Percentiles rank a stretch among this genome's conserved stretches.
phyloP scores from a whole-genome alignment of 2,329 filamentous ascomycete species.

The Hypoxylon sp. region DNA sequence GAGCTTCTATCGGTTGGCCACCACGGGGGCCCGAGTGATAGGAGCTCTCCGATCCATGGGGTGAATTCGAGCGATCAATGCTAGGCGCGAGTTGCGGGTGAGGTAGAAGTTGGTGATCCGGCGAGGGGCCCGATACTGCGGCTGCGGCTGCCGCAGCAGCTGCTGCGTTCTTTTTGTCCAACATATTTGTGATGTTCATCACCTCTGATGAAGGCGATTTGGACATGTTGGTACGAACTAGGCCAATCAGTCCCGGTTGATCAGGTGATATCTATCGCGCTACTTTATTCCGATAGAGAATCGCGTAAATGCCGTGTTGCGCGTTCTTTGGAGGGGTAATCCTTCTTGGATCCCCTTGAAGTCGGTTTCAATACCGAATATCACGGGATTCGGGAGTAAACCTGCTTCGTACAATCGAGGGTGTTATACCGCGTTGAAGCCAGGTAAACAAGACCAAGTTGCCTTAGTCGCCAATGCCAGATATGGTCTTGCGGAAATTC shows the following conservation, averaged over 20 bases:
- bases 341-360: background rate
- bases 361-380: background rate
- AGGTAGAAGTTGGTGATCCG: slow-evolving; percentile 49
- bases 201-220: slow-evolving; percentile 53
- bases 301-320: slow-evolving; percentile 13
- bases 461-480: background rate
- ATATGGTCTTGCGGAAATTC: background rate
- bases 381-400: background rate
- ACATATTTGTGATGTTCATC: slow-evolving; percentile 55
- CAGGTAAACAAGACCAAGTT: slow-evolving; percentile 4
- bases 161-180: slow-evolving; percentile 53
- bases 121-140: slow-evolving; percentile 38
- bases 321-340: slow-evolving; percentile 20
- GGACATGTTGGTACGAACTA: slow-evolving; percentile 49
- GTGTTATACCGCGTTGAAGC: background rate
- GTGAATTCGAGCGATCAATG: slow-evolving; percentile 70
- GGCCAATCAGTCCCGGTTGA: slow-evolving; percentile 10
- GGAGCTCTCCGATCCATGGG: slow-evolving; percentile 72
- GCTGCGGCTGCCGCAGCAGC: slow-evolving; percentile 48
- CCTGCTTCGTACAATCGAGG: slow-evolving; percentile 4
- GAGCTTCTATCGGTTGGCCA: slow-evolving; percentile 45
- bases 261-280: slow-evolving; percentile 19
- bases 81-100: slow-evolving; percentile 52
- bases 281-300: slow-evolving; percentile 23
- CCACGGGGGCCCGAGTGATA: slow-evolving; percentile 65